Evolutionary conservation across 495 filamentous ascomycete genomes (phyloP), one percentile per base, ranked within the genome.

Genomic region (Penicillium bialowiezense): DNA sequence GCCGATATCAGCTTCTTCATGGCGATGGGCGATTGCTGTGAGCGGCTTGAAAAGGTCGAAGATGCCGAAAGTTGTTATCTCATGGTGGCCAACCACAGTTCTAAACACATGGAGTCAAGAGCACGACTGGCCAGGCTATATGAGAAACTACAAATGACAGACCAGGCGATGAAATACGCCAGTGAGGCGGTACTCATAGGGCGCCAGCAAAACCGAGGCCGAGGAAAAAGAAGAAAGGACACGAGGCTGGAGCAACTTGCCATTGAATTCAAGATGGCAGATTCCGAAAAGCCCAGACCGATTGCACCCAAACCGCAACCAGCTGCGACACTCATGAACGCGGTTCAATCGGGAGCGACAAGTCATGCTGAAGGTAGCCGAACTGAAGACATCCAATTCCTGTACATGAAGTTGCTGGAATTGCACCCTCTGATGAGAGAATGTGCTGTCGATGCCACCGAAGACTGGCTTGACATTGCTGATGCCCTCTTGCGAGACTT

Each of bases 401-500:
- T 86, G 44, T 88, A 81, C 56, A 58, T 58, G 13, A 77, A 77
- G 29, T 61, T 88, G 50, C 63, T 70, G 40, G 71, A 75, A n/a
- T 55, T 86, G 10, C 69, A 76, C 18, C 71, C 73, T 3, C 59
- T 58, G 0, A 71, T 82, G 18, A 69, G 77, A 52, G 63, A 63
- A 9, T 84, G 83, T 1, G 73, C 82, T 40, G 41, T 62, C 2
- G 67, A 77, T 38, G 80, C 83, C 12, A 76, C 69, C 13, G 66
- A 74, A 15, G 76, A 81, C 23, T 96, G 89, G 85, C 82, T 95
- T 63, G 75, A 83, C 52, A 84, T 84, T 26, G 88, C 89, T 0
- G 80, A 82, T 58, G 77, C 81, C 42, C 73, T 97, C 15, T 75
- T 91, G 14, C 80, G 91, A 54, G 88, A 91, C 46, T 97, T 96